Base-by-base conservation (phyloP, 805 yeast species). In the Spencermartinsiella europaea region DNA sequence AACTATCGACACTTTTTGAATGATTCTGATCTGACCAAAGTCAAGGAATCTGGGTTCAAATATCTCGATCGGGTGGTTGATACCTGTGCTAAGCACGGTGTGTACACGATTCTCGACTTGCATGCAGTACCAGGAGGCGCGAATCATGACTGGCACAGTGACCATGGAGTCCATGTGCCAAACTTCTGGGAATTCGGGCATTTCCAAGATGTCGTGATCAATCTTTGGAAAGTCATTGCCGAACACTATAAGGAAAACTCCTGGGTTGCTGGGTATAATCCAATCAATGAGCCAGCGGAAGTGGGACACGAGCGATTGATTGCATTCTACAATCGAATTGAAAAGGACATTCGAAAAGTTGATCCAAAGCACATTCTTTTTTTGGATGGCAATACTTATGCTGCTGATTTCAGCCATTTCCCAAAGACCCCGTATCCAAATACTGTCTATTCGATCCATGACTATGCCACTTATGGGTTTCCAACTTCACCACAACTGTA, bases 221-320 rank as follows among this genome's bases (percentile, higher is more conserved):
- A 73, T 53, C 63, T 75, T 40, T 75, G 79, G 79, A 55, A 47
- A 4, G 64, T 66, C 43, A 56, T 75, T 34, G 79, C 79, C 5
- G 59, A 61, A 38, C 67, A 73, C 57, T 75, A 75, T 56, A 67
- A 64, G 51, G 72, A 67, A 45, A 74, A 75, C 55, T 55, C 62
- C 15, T 73, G 74, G 74, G 68, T 75, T 45, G 79, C 79, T 4
- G 80, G 80, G n/a, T 75, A 73, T 59, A 75, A 75, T 74, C 59
- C 77, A 19, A 61, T 75, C 58, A 75, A 75, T 57, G 80, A 75
- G 58, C 80, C 80, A 2, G 75, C 77, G 2, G 71, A 68, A 33
- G 53, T 71, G 2, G 67, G 71, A 42, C 77, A 73, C 50, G 41
- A 60, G 22, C 69, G 71, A 49, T 63, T 75, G 57, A 62, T 68